Base-by-base conservation (phyloP, 192 early-diverging fungal species). In the Coemansia sp. region DNA sequence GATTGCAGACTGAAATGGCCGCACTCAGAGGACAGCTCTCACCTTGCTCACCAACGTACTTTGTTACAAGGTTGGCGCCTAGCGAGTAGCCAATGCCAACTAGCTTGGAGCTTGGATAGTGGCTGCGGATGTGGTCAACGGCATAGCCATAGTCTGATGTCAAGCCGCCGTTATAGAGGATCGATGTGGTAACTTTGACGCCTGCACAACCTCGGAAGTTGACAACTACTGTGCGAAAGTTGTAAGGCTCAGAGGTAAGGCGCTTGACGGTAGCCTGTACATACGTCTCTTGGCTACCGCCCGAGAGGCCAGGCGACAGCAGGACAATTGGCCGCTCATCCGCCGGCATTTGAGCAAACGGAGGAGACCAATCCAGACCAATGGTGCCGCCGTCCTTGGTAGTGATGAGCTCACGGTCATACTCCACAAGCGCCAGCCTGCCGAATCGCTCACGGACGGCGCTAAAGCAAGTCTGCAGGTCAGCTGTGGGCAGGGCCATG, bases 151-250 rank as follows among this genome's bases (percentile, higher is more conserved):
- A 77, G 85, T 99, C 96, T 0, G 91, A 87, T 5, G 95, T 97
- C 43, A 85, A 88, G 0, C 87, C 86, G 34, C 89, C 96, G 60
- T 85, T 90, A 82, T 93, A 99, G 34, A 97, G 75, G 51, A 92
- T 85, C 26, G 87, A 83, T 1, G 92, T 89, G 5, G 85, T 90
- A 24, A 99, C 70, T 63, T 88, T 79, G 5, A 91, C 87, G n/a
- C 87, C 86, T 6, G 89, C 93, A 74, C 94, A 96, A 6, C 95
- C 96, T 35, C 96, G 87, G 61, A 85, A 89, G 85, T 99, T 99
- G 67, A 92, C 84, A 20, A 96, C 94, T 0, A 95, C 93, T 6
- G 84, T 84, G 36, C 89, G 85, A 73, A 90, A 92, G 48, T 84
- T 83, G 59, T 88, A 83, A 16, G 86, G 88, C 39, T 74, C 68